Conservation (phyloP, 2,329 filamentous ascomycete species). For the Pseudocercospora crystallina region DNA sequence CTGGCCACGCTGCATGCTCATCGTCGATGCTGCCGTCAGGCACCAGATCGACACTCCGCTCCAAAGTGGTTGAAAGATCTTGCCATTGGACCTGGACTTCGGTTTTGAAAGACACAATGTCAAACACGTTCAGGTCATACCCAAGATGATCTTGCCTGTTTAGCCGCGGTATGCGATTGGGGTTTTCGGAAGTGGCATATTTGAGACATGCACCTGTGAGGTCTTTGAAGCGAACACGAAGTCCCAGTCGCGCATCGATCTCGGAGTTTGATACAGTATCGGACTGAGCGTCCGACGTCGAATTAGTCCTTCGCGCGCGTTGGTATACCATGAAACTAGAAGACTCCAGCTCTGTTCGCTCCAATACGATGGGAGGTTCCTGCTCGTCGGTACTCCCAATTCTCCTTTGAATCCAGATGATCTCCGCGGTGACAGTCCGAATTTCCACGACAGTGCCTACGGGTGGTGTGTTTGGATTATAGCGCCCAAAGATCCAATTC, state of each 20-base stretch:
- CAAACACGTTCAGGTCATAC: conserved; percentile 60
- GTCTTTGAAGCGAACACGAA: conserved; percentile 56
- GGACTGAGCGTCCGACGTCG: not conserved
- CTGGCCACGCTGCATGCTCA: conserved; percentile 58
- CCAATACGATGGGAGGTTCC: conserved; percentile 30
- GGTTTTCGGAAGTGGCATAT: conserved; percentile 44
- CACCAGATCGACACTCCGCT: conserved; percentile 47
- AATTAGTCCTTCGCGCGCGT: conserved; percentile 26
- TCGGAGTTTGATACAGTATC: conserved; percentile 35
- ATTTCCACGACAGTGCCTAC: conserved; percentile 55
- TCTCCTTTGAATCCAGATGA: conserved; percentile 54
- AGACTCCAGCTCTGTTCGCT: conserved; percentile 44
- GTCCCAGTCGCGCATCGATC: conserved; percentile 31
- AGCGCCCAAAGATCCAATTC: conserved; percentile 54
- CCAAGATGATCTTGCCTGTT: conserved; percentile 51
- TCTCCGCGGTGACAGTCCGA: conserved; percentile 45
- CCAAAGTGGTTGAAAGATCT: conserved; percentile 52
- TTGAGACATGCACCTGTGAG: conserved; percentile 51
- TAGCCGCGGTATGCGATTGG: conserved; percentile 47
- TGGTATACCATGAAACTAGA: conserved; percentile 46
- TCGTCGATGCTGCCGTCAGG: conserved; percentile 55
- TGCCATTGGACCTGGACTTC: conserved; percentile 60
- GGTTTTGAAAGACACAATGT: conserved; percentile 51
- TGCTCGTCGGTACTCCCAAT: conserved; percentile 25
- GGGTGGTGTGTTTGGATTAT: conserved; percentile 50